Base-by-base conservation (phyloP, 768 basidiomycete species). In the Trametes punicea region DNA sequence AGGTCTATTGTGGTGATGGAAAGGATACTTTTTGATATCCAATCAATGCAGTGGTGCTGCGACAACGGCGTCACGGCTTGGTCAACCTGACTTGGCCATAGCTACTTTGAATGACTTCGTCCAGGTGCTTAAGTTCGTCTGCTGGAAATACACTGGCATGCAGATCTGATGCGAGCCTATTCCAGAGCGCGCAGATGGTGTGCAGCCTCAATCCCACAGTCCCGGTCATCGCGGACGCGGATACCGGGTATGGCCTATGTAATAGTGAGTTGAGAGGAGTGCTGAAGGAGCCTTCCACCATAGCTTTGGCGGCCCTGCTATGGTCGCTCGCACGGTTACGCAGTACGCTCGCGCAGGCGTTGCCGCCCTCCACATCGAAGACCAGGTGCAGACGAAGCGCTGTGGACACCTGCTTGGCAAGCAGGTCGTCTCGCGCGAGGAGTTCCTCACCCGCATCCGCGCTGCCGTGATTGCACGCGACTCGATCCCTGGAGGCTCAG, bases 401-500 rank as follows among this genome's bases (percentile, higher is more conserved):
- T 90, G 88, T 57, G 88, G 89, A 1, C 89, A 90, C 66, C 72
- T 90, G 40, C 76, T 88, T 66, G 88, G 89, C 46, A 91, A 91
- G 70, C 87, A 89, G 67, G 87, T 90, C 39, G 87, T 90, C 33
- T 87, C 86, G 6, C 80, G 86, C 1, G 87, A 90, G 64, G 88
- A 87, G 65, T 87, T 87, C 59, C 47, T 88, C 26, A 85, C 81
- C 9, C 83, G 88, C 36, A 84, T 90, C 61, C 84, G 87, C 38
- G 87, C 88, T 11, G 88, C 88, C 3, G 87, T 89, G 42, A 78
- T 83, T 41, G 88, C 88, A 26, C 84, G 88, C 46, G 86, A 90
- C 64, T 76, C 83, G 8, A 83, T 90, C 51, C 88, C 87, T 21
- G 86, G 86, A 29, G 78, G 77, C 33, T 88, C 87, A 11, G 86